Evolutionary conservation across 768 basidiomycete species (phyloP).

Genomic region (Auriscalpium vulgare): DNA sequence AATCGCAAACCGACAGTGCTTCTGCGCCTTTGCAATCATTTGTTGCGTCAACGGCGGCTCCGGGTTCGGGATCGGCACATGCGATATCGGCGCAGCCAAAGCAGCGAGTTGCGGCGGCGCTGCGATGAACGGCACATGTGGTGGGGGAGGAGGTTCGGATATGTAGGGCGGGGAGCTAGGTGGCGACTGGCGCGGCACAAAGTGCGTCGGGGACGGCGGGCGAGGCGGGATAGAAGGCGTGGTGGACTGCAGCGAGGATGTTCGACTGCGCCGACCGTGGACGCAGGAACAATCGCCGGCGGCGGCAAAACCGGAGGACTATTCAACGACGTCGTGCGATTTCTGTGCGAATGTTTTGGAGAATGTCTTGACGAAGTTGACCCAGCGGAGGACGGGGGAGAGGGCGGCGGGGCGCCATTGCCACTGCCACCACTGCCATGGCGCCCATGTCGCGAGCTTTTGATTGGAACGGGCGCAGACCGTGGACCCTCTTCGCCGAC

Average conservation of each 20-base stretch:
- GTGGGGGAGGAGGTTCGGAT: slow-evolving; percentile 6
- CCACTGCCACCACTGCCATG: neutral
- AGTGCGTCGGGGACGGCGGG: slow-evolving; percentile 11
- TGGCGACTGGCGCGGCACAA: slow-evolving; percentile 8
- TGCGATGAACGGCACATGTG: slow-evolving; percentile 12
- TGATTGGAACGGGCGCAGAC: slow-evolving; percentile 8
- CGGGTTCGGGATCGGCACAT: slow-evolving; percentile 3
- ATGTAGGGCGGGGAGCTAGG: neutral
- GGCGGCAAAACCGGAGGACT: neutral
- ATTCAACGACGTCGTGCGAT: neutral
- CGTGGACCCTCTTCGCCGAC: neutral
- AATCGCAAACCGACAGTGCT: slow-evolving; percentile 88
- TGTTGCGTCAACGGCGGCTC: slow-evolving; percentile 42
- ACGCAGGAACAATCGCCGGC: neutral
- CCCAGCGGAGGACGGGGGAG: slow-evolving; percentile 1
- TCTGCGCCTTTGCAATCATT: slow-evolving; percentile 72
- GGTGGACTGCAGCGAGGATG: neutral
- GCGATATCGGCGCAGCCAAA: neutral
- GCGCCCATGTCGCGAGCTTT: neutral
- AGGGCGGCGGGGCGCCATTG: neutral
- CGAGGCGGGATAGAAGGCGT: neutral
- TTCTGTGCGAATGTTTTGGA: neutral
- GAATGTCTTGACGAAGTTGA: neutral
- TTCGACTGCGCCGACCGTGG: neutral
- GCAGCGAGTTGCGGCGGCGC: slow-evolving; percentile 9